Conservation (phyloP, 129 eudicot species). For the Chrysanthemum seticuspe region DNA sequence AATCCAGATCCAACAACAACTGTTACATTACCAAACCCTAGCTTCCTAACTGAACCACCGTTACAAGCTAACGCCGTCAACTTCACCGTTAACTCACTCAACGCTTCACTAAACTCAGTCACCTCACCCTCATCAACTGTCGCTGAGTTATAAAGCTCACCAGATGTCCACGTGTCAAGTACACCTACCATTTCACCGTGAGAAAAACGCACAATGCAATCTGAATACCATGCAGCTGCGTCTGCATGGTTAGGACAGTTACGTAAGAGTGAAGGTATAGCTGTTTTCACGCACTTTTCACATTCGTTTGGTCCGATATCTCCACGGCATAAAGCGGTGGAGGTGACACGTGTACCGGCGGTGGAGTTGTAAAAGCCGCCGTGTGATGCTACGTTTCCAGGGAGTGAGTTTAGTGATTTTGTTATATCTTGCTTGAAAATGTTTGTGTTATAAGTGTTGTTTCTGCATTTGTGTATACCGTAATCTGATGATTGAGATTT, state of each 20-base stretch:
- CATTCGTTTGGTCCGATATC: conserved; percentile 34
- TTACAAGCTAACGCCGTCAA: conserved; percentile 15
- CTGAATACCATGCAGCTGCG: conserved; percentile 37
- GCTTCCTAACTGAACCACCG: conserved; percentile 27
- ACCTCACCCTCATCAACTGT: not conserved
- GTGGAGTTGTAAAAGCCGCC: conserved; percentile 34
- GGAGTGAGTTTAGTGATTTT: conserved; percentile 16
- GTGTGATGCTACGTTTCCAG: conserved; percentile 25
- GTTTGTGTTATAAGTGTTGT: conserved; percentile 14
- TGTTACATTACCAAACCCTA: conserved; percentile 22
- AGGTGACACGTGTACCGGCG: conserved; percentile 29
- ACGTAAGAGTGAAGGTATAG: conserved; percentile 18
- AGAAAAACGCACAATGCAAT: conserved; percentile 49
- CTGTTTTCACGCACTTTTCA: conserved; percentile 29
- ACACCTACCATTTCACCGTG: conserved; percentile 23
- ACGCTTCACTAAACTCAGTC: conserved; percentile 12
- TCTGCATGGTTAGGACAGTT: conserved; percentile 40
- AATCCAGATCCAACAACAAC: conserved; percentile 17
- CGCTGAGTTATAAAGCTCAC: conserved; percentile 12
- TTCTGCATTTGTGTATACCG: conserved; percentile 24
- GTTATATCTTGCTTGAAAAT: conserved; percentile 11
- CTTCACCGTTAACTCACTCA: conserved; percentile 20
- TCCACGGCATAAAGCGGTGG: conserved; percentile 41
- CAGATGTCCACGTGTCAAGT: conserved; percentile 19
- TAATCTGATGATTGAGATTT: conserved; percentile 23